A percentile compares a stretch with the other conserved stretches of the same genome.
These are phyloP conservation scores for Paxillus involutus DNA, from an alignment of 768 basidiomycete species.

Conservation along the genomic window DNA sequence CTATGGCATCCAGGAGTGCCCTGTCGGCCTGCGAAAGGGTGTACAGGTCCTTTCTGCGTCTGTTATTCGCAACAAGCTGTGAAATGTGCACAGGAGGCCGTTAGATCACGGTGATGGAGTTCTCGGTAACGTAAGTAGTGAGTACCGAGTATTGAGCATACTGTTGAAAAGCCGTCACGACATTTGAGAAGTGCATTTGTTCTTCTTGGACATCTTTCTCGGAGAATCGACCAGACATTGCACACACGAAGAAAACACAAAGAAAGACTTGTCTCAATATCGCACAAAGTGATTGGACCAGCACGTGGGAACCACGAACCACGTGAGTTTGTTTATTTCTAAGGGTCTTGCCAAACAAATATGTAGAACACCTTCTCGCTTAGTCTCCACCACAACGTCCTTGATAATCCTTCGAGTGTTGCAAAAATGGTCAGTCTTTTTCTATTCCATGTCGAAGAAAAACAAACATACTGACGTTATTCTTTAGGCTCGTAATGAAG, in stretches of 20 bases:
- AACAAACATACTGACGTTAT: neutral
- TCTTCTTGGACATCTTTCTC: constrained; percentile 51
- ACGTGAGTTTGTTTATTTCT: constrained; percentile 27
- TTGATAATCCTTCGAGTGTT: neutral
- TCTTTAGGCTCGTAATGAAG: constrained; percentile 90
- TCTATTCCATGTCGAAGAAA: no score
- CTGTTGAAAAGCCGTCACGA: constrained; percentile 70
- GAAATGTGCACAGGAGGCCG: neutral
- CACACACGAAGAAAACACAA: neutral
- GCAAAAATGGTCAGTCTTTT: constrained; percentile 15
- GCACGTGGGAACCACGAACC: constrained; percentile 6
- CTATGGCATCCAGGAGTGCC: constrained; percentile 61
- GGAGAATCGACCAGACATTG: constrained; percentile 29
- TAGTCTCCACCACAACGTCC: neutral
- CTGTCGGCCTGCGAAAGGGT: constrained; percentile 69
- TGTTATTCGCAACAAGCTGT: constrained; percentile 59
- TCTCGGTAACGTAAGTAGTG: constrained; percentile 19
- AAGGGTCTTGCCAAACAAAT: constrained; percentile 27
- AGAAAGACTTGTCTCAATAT: neutral
- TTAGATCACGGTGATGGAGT: neutral
- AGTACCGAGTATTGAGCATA: constrained; percentile 68
- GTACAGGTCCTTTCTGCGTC: constrained; percentile 76
- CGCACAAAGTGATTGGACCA: neutral
- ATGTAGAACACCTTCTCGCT: neutral
- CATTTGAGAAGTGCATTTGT: constrained; percentile 69